Evolutionary conservation across 2,329 filamentous ascomycete species (phyloP).

Genomic region (Dothiorella sarmentorum): DNA sequence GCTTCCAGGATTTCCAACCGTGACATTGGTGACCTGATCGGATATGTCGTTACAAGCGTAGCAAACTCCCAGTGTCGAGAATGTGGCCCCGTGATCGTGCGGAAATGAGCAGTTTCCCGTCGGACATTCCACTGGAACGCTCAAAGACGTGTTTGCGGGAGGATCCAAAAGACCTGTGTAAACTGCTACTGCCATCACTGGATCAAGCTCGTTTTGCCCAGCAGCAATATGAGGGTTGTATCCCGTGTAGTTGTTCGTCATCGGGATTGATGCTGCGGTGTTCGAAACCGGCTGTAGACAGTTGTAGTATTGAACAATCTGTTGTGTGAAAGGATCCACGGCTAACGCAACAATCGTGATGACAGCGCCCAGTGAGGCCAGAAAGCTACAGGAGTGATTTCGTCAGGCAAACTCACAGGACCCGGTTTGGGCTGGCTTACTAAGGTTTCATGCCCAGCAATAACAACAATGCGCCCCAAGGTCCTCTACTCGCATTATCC

Average conservation of each 20-base stretch:
- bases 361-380: background rate
- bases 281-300: background rate
- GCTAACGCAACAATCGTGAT: background rate
- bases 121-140: background rate
- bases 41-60: background rate
- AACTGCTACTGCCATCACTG: background rate
- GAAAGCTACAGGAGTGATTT: background rate
- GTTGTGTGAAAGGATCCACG: background rate
- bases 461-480: background rate
- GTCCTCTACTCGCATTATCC: background rate
- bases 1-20: background rate
- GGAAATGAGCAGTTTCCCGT: background rate
- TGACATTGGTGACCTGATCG: background rate
- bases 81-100: background rate
- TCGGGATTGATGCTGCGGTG: background rate
- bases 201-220: background rate
- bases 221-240: background rate
- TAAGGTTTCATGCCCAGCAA: background rate
- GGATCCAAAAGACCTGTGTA: background rate
- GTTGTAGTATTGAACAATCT: background rate
- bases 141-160: background rate
- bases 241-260: background rate
- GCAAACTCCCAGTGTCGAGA: background rate
- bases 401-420: background rate
- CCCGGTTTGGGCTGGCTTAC: background rate